A percentile compares a stretch with the other conserved stretches of the same genome.
Evolutionary conservation across 2,329 filamentous ascomycete genomes (phyloP).

Genomic region (Beauveria pseudobassiana): DNA sequence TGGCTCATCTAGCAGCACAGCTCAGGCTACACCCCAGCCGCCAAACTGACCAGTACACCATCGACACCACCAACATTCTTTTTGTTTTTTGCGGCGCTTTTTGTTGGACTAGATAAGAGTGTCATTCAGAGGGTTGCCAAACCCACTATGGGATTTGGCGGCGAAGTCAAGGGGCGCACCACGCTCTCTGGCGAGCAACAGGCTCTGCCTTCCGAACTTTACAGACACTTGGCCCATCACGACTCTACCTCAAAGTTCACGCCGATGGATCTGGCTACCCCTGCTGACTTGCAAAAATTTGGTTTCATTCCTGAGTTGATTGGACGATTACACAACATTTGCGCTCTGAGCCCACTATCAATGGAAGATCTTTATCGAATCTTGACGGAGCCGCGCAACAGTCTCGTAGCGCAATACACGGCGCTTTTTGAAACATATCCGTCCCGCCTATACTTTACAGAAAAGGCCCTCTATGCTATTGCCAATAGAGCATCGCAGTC

Average conservation of each 20-base stretch:
- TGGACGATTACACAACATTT: constrained; percentile 86
- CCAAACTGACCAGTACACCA: constrained; percentile 58
- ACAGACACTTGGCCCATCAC: constrained; percentile 50
- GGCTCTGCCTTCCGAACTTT: constrained; percentile 57
- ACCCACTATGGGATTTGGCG: constrained; percentile 83
- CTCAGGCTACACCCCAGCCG: constrained; percentile 39
- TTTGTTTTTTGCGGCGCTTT: constrained; percentile 97
- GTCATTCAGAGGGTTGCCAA: constrained; percentile 82
- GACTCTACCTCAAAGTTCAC: constrained; percentile 37
- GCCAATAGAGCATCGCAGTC: constrained; percentile 56
- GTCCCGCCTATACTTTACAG: constrained; percentile 76
- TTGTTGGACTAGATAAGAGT: constrained; percentile 83
- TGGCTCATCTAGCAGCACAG: constrained; percentile 35
- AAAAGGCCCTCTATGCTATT: constrained; percentile 70
- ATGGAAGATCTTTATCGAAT: constrained; percentile 68
- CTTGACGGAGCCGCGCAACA: constrained; percentile 86
- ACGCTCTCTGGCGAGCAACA: constrained; percentile 43
- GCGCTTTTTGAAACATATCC: constrained; percentile 76
- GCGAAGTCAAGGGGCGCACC: constrained; percentile 58
- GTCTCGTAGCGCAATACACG: constrained; percentile 79
- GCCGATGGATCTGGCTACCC: constrained; percentile 64
- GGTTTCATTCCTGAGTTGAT: constrained; percentile 94
- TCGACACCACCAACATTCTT: constrained; percentile 92
- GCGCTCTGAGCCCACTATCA: constrained; percentile 71
- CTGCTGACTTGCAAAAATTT: constrained; percentile 71